phyloP scores from a whole-genome alignment of 2,329 filamentous ascomycete species.

The Aspergillus costaricaensis region DNA sequence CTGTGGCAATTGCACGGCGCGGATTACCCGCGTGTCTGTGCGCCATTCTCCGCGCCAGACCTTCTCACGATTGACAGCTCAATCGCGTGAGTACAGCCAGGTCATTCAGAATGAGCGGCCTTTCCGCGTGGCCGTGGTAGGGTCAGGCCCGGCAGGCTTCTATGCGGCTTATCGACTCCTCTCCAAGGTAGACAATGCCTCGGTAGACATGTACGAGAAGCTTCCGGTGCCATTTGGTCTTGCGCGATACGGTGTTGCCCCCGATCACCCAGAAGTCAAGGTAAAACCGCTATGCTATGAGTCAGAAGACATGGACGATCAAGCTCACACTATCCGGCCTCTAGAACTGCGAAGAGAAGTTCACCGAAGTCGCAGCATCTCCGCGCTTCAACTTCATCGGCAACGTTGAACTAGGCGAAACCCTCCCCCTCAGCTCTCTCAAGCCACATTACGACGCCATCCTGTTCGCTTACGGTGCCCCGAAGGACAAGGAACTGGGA shows the following conservation, averaged over 20 bases:
- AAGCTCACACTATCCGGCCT: not conserved
- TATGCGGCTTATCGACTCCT: slow-evolving; percentile 88
- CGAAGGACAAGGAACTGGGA: slow-evolving; percentile 74
- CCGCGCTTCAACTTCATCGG: slow-evolving; percentile 87
- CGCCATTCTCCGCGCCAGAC: slow-evolving; percentile 4
- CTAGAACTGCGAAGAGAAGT: slow-evolving; percentile 93
- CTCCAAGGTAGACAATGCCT: slow-evolving; percentile 68
- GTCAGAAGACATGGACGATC: not conserved
- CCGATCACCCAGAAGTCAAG: slow-evolving; percentile 98
- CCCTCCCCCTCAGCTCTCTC: slow-evolving; percentile 68
- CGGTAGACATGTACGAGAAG: slow-evolving; percentile 94
- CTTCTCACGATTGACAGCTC: slow-evolving; percentile 12
- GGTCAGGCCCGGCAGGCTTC: slow-evolving; percentile 93
- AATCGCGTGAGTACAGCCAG: slow-evolving; percentile 35
- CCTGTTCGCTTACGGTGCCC: slow-evolving; percentile 89
- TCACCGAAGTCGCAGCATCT: slow-evolving; percentile 81
- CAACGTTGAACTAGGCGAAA: slow-evolving; percentile 76
- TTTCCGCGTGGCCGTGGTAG: slow-evolving; percentile 82
- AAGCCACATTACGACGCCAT: slow-evolving; percentile 87
- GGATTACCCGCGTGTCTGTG: slow-evolving; percentile 14
- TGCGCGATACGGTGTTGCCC: slow-evolving; percentile 92
- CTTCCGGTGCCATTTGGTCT: slow-evolving; percentile 90
- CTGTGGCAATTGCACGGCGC: slow-evolving; percentile 34
- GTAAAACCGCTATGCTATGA: slow-evolving; percentile 49
- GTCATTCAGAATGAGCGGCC: slow-evolving; percentile 47